phyloP scores from a whole-genome alignment of 2,329 filamentous ascomycete species.

The Apiospora rasikravindrae region DNA sequence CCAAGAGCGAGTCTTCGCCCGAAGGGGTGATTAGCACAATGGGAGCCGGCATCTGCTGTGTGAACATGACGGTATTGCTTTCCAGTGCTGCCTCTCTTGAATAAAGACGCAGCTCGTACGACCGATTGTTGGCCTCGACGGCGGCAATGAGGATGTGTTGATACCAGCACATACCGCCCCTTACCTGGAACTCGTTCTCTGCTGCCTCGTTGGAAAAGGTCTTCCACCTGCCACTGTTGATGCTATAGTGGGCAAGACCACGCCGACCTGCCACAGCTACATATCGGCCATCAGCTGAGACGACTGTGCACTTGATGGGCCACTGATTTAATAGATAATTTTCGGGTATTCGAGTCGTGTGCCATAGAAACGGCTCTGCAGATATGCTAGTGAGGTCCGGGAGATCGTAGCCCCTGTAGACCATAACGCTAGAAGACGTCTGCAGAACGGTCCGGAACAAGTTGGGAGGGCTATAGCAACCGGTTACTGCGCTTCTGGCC shows the following conservation, averaged over 20 bases:
- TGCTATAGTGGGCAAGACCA: constrained; percentile 93
- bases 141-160: constrained; percentile 93
- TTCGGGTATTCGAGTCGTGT: constrained; percentile 84
- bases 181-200: constrained; percentile 90
- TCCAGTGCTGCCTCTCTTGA: constrained; percentile 85
- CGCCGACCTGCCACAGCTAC: constrained; percentile 93
- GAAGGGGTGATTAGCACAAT: constrained; percentile 90
- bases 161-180: constrained; percentile 98
- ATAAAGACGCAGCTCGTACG: constrained; percentile 88
- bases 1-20: constrained; percentile 90
- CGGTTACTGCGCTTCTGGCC: constrained; percentile 89
- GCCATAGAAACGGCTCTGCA: constrained; percentile 92
- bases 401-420: constrained; percentile 92
- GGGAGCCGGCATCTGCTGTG: constrained; percentile 78
- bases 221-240: constrained; percentile 94
- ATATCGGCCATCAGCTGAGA: constrained; percentile 92
- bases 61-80: constrained; percentile 73
- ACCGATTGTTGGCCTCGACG: constrained; percentile 77
- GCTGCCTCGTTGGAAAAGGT: constrained; percentile 81
- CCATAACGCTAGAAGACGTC: constrained; percentile 84
- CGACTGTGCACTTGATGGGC: constrained; percentile 86
- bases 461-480: constrained; percentile 90
- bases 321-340: constrained; percentile 89
- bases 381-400: constrained; percentile 91
- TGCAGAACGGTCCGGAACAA: constrained; percentile 88